Evolutionary conservation across 345 rosid genomes (phyloP).

Genomic region (Gynandropsis gynandra): DNA sequence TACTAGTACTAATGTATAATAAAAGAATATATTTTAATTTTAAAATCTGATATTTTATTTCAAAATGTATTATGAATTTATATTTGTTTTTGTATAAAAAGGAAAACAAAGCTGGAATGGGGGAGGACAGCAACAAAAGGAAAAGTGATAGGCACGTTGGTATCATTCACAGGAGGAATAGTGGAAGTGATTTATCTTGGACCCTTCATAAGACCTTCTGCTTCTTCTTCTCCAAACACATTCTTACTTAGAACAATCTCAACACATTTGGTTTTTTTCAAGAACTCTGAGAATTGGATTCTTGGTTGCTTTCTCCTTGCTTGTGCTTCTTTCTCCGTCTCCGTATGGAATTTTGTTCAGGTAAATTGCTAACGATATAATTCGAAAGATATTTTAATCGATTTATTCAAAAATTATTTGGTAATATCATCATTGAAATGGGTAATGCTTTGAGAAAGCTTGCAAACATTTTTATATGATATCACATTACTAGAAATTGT

Average conservation of each 20-base stretch:
- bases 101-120: conserved; percentile 40
- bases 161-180: conserved; percentile 50
- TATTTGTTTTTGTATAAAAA: conserved; percentile 6
- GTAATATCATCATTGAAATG: no score
- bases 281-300: conserved; percentile 50
- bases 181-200: conserved; percentile 48
- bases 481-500: no score
- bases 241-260: no score
- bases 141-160: conserved; percentile 50
- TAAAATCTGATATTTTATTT: no score
- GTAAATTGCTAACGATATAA: no score
- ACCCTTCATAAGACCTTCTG: conserved; percentile 37
- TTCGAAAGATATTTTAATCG: no score
- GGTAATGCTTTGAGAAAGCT: no score
- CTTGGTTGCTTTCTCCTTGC: conserved; percentile 67
- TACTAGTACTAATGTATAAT: no score
- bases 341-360: conserved; percentile 66
- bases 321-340: conserved; percentile 50
- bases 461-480: no score
- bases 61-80: neutral
- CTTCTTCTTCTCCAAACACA: conserved; percentile 30
- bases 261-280: conserved; percentile 43
- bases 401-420: no score
- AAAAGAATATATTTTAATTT: neutral
- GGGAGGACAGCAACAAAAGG: conserved; percentile 34